These are phyloP conservation scores for Camptophora hylomeconis DNA, from an alignment of 2,329 filamentous ascomycete genomes.

Conservation along the genomic window DNA sequence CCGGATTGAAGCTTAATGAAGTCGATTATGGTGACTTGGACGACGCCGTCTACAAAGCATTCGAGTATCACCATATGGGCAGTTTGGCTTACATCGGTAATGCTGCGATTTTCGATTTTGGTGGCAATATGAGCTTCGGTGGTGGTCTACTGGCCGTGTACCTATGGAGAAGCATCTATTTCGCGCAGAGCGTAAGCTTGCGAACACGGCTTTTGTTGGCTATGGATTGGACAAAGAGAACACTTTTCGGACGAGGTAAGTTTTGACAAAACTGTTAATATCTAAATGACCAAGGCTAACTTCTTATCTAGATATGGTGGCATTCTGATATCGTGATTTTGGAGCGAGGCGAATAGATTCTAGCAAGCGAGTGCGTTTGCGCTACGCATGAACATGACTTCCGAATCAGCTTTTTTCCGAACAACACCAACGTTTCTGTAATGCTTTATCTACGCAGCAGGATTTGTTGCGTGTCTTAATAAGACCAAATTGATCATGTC, in stretches of 20 bases:
- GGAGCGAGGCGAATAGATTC: no score
- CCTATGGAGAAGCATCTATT: slow-evolving; percentile 91
- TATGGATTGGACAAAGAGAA: slow-evolving; percentile 98
- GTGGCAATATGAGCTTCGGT: slow-evolving; percentile 63
- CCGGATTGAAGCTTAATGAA: slow-evolving; percentile 65
- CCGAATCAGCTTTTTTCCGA: no score
- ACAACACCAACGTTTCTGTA: no score
- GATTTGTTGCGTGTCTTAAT: no score
- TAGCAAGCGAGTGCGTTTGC: no score
- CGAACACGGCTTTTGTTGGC: slow-evolving; percentile 77
- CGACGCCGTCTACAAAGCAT: slow-evolving; percentile 82
- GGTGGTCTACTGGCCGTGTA: slow-evolving; percentile 90
- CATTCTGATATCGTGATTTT: no score
- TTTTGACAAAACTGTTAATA: no score
- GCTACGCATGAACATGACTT: no score
- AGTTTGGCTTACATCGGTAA: slow-evolving; percentile 93
- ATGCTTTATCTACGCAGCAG: no score
- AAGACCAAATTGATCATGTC: no score
- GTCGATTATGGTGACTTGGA: slow-evolving; percentile 83
- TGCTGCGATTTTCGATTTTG: slow-evolving; percentile 84
- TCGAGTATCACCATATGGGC: slow-evolving; percentile 86
- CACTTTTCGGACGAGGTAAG: slow-evolving; percentile 87
- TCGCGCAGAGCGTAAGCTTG: slow-evolving; percentile 91
- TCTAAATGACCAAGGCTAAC: no score
- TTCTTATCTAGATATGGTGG: no score